Percentiles rank a stretch among this genome's conserved stretches.
These are phyloP conservation scores for Plasmodium vivax DNA, from an alignment of 169 alveolate genomes.

Conservation along the genomic window DNA sequence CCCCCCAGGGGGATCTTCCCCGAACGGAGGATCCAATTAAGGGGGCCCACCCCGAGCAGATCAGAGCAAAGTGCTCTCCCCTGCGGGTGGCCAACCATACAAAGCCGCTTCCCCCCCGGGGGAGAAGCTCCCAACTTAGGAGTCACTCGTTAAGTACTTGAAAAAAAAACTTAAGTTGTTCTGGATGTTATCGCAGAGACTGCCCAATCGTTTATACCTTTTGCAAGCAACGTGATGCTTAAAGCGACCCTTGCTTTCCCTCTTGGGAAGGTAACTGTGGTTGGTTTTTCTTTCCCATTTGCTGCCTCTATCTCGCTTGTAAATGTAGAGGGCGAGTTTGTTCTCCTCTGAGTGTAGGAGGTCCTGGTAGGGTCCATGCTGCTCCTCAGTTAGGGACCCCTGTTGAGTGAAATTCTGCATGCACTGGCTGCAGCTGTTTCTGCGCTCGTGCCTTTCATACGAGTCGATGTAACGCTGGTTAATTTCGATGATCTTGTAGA, in stretches of 20 bases:
- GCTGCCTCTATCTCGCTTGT: constrained; percentile 11
- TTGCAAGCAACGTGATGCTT: background rate
- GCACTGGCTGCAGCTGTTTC: background rate
- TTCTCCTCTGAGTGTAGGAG: constrained; percentile 2
- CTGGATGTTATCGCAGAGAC: constrained; percentile 36
- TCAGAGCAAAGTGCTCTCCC: background rate
- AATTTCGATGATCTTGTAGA: constrained; percentile 58
- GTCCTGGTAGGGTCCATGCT: background rate
- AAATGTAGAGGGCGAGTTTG: constrained; percentile 61
- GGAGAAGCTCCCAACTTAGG: background rate
- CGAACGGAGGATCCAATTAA: background rate
- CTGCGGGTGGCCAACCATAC: background rate
- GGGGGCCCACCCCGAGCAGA: background rate
- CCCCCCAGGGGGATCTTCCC: background rate
- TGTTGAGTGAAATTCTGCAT: background rate
- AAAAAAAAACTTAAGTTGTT: constrained; percentile 17
- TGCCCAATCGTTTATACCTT: constrained; percentile 1
- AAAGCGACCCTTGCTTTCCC: background rate
- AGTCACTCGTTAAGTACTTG: constrained; percentile 23
- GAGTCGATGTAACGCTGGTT: constrained; percentile 4
- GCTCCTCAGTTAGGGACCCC: background rate
- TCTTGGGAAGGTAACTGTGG: constrained; percentile 19
- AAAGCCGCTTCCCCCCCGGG: background rate
- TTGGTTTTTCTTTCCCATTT: constrained; percentile 27
- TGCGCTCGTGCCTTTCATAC: background rate